Base-by-base conservation (phyloP, 768 basidiomycete genomes). In the Tylopilus felleus region DNA sequence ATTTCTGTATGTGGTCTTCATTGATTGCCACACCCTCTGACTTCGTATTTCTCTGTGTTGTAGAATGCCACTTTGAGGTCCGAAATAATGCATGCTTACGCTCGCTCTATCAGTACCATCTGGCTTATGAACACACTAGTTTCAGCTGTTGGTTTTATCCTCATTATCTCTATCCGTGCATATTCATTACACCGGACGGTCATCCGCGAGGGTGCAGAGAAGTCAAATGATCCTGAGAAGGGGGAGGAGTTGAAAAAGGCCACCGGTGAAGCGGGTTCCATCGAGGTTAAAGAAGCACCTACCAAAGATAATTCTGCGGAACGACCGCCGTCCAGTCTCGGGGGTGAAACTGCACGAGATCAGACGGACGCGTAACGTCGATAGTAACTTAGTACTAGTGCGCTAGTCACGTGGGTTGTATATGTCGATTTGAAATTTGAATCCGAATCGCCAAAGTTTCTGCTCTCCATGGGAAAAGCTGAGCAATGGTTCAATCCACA, bases 51-150 rank as follows among this genome's bases (percentile, higher is more conserved):
- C 47, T 41, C 27, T 27, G 22, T 29, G 27, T 45, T 14, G 42
- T 45, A 79, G 68, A 56, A 72, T 25, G 49, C 59, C 14, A 63
- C 65, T 4, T 49, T 71, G 29, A 69, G 68, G 29, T 57, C 63
- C 5, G 53, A 68, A 43, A 62, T 77, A 2, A 65, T 71, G 52
- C 73, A 74, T 35, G 72, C 73, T 13, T 76, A 70, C 51, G 60
- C 74, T 35, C 66, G 65, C 38, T 67, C 71, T 22, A 65, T 77
- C 49, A 62, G 67, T n/a, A 67, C 66, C 1, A 67, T 78, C 35
- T 78, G 74, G 76, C 61, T 74, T 21, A 70, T 77, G 33, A 68
- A 69, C 47, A 62, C 67, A 4, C 65, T 71, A 12, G 16, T 75
- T 21, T 55, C 69, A 17, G 68, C 47, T 19, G 38, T 73, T 16